Base-by-base conservation (phyloP, 441 rosid species). In the Pelargonium cotyledonis region DNA sequence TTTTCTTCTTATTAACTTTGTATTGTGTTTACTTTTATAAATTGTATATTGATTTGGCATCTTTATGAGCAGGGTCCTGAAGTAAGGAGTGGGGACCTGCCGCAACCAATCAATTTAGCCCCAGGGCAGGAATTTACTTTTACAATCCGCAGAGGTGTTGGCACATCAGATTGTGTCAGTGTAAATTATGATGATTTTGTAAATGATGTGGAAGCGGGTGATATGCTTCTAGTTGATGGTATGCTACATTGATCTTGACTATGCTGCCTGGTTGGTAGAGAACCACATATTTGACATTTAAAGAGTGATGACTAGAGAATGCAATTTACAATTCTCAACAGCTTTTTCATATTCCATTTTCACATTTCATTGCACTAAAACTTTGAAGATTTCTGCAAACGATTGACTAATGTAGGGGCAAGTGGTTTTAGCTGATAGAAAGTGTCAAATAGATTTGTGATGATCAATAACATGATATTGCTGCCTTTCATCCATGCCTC, bases 181-280 rank as follows among this genome's bases (percentile, higher is more conserved):
- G 99, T 95, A 65, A 95, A 92, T 85, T 92, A 92, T 70, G 99
- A 95, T 73, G 99, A 92, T 74, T 95, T 95, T 77, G 95, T 95
- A 69, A 95, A 79, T 65, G 98, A 92, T 68, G 96, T 95, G 29
- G 99, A 89, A 84, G 86, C 65, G 6, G 97, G 97, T 51, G 99
- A 95, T 83, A 95, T 95, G 95, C 93, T 95, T 78, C 97, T 95
- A 72, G 96, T 95, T 81, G 99, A 95, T 84, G 99, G 97, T 95
- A 90, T 61, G 79, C 70, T 65, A 72, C 23, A 62, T 55, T 40
- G 55, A 21, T 70, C 23, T 49, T n/a, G 8, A 18, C 38, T 8
- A 15, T 23, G 2, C 26, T 23, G 26, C 26, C 26, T 23, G 26
- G 26, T 23, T 23, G 26, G 26, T 23, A 23, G 26, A 23, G 26